These are phyloP conservation scores for Saccharomycopsis synnaedendra DNA, from an alignment of 805 yeast species.

Conservation along the genomic window DNA sequence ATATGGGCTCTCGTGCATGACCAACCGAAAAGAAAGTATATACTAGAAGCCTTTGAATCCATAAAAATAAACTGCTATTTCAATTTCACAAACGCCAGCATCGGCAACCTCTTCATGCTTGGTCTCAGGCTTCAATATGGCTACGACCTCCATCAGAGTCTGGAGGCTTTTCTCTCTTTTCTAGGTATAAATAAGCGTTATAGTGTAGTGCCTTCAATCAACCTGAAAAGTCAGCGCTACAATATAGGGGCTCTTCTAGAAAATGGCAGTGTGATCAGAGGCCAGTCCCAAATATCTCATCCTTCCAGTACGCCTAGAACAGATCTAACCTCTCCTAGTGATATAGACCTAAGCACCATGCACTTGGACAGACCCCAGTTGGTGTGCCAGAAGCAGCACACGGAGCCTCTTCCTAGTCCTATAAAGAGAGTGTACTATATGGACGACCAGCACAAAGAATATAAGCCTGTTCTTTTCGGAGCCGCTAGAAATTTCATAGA, in stretches of 20 bases:
- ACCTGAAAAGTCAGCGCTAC: conserved; percentile 36
- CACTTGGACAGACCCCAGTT: conserved; percentile 39
- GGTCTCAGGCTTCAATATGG: conserved; percentile 72
- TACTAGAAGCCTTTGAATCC: no score
- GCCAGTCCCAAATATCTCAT: conserved; percentile 90
- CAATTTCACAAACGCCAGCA: conserved; percentile 64
- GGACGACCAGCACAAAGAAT: conserved; percentile 81
- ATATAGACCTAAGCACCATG: conserved; percentile 16
- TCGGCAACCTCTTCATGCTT: conserved; percentile 76
- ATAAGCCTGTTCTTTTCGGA: conserved; percentile 36
- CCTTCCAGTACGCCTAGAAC: conserved; percentile 30
- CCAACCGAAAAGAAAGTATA: conserved; percentile 43
- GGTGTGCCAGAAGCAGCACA: conserved; percentile 50
- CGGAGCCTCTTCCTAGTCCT: conserved; percentile 60
- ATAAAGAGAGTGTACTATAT: conserved; percentile 66
- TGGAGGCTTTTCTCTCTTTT: conserved; percentile 9
- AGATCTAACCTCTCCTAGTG: conserved; percentile 18
- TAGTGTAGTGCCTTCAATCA: conserved; percentile 12
- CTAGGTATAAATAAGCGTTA: conserved; percentile 5
- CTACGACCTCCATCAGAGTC: conserved; percentile 6
- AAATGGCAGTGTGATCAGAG: conserved; percentile 68
- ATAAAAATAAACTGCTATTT: conserved; percentile 39
- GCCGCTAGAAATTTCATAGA: conserved; percentile 25
- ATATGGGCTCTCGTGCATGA: conserved; percentile 39
- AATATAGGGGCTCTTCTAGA: conserved; percentile 69